Percentiles rank a stretch among this genome's conserved stretches.
phyloP scores from a whole-genome alignment of 1,284 basidiomycete genomes.

The Puccinia triticina region DNA sequence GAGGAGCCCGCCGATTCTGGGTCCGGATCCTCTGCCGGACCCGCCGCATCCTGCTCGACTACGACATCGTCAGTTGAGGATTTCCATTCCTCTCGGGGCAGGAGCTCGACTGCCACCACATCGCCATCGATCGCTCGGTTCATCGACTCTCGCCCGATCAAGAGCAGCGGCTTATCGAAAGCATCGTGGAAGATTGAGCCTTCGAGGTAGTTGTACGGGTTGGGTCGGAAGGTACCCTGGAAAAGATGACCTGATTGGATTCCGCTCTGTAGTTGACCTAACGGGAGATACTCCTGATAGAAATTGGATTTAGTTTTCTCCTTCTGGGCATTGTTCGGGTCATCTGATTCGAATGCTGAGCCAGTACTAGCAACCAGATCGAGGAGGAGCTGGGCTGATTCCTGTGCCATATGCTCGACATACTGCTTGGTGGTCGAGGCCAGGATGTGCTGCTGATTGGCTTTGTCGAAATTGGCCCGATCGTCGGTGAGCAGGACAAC shows the following conservation, averaged over 20 bases:
- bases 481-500: slow-evolving; percentile 88
- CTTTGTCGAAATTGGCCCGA: slow-evolving; percentile 77
- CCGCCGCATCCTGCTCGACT: slow-evolving; percentile 68
- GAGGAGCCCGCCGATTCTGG: slow-evolving; percentile 29
- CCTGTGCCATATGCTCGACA: slow-evolving; percentile 70
- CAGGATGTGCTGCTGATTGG: slow-evolving; percentile 70
- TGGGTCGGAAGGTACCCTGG: slow-evolving; percentile 93
- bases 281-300: slow-evolving; percentile 74
- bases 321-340: slow-evolving; percentile 36
- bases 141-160: slow-evolving; percentile 89
- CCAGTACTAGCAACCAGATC: slow-evolving; percentile 77
- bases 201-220: slow-evolving; percentile 93
- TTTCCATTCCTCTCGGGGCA: slow-evolving; percentile 88
- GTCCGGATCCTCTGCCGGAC: slow-evolving; percentile 87
- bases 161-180: slow-evolving; percentile 76
- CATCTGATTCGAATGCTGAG: slow-evolving; percentile 59
- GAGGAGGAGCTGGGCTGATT: slow-evolving; percentile 68
- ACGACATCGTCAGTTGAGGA: slow-evolving; percentile 88
- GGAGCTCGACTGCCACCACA: slow-evolving; percentile 85
- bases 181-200: slow-evolving; percentile 77
- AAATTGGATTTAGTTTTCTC: slow-evolving; percentile 52
- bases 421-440: slow-evolving; percentile 74
- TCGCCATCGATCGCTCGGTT: slow-evolving; percentile 95
- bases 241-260: slow-evolving; percentile 81
- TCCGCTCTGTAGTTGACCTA: slow-evolving; percentile 75